These are phyloP conservation scores for Aspergillus affinis DNA, from an alignment of 495 filamentous ascomycete genomes.

Conservation along the genomic window DNA sequence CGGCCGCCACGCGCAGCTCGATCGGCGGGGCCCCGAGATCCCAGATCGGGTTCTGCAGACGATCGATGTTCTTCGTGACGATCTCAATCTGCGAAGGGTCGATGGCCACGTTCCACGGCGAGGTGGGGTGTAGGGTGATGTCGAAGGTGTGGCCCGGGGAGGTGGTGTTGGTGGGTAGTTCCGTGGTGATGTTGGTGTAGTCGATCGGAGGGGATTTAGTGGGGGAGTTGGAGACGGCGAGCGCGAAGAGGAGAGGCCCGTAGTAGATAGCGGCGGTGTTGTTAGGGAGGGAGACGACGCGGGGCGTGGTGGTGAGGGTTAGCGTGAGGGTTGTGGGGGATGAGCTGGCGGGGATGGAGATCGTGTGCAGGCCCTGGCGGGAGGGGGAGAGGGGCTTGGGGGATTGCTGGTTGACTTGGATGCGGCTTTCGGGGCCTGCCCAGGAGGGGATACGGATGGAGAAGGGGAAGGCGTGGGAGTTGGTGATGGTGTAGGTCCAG, in stretches of 20 bases:
- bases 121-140: slow-evolving; percentile 16
- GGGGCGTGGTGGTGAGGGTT: slow-evolving; percentile 22
- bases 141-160: slow-evolving; percentile 6
- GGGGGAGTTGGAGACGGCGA: slow-evolving; percentile 38
- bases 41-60: slow-evolving; percentile 47
- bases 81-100: slow-evolving; percentile 3
- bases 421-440: slow-evolving; percentile 28
- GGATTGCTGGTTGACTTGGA: slow-evolving; percentile 11
- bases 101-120: slow-evolving; percentile 8
- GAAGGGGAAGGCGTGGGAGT: slow-evolving; percentile 40
- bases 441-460: slow-evolving; percentile 49
- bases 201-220: slow-evolving; percentile 8
- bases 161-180: background rate
- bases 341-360: background rate
- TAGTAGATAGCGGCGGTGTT: slow-evolving; percentile 53
- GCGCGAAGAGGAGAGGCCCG: slow-evolving; percentile 55
- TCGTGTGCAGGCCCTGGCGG: too few species aligned
- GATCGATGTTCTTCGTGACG: background rate
- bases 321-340: slow-evolving; percentile 15
- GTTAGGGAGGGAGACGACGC: slow-evolving; percentile 44
- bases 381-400: background rate
- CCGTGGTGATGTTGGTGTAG: background rate
- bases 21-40: slow-evolving; percentile 44
- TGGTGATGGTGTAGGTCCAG: slow-evolving; percentile 45
- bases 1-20: slow-evolving; percentile 39